Conservation (phyloP, 2,329 filamentous ascomycete genomes). For the Fusarium anthophilum region DNA sequence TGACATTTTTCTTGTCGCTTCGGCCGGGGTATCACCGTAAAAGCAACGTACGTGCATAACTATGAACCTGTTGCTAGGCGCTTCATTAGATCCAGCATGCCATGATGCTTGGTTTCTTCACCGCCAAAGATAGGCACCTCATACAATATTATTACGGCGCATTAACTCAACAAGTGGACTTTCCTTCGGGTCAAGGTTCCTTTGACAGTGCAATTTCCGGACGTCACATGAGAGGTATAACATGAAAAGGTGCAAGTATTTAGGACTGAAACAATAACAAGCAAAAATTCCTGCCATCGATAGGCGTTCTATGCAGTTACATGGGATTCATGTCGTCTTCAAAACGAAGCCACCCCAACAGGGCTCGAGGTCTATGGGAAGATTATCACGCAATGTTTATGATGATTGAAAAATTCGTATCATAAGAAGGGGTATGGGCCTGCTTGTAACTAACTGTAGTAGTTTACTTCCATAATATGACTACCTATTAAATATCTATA, state of each 20-base stretch:
- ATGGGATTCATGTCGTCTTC: not conserved
- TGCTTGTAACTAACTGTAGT: not conserved
- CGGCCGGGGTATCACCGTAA: constrained; percentile 9
- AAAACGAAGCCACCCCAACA: not conserved
- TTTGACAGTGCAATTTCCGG: not conserved
- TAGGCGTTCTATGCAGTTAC: not conserved
- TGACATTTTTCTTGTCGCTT: not conserved
- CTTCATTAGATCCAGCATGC: constrained; percentile 2
- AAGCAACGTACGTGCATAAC: constrained; percentile 33
- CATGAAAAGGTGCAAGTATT: not conserved
- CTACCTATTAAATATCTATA: not conserved
- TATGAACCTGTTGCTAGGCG: constrained; percentile 9
- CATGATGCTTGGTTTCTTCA: constrained; percentile 31
- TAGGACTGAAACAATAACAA: not conserved
- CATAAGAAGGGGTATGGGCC: not conserved
- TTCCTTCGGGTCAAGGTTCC: not conserved
- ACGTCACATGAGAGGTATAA: not conserved
- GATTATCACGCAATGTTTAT: not conserved
- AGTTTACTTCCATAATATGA: not conserved
- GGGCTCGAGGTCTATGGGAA: not conserved
- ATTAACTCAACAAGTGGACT: constrained; percentile 7
- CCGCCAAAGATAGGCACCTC: constrained; percentile 29
- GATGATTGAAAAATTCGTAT: not conserved
- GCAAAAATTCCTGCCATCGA: not conserved
- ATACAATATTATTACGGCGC: constrained; percentile 1